Conservation (phyloP, 352 stramenopile genomes). For the Phytophthora meadii region DNA sequence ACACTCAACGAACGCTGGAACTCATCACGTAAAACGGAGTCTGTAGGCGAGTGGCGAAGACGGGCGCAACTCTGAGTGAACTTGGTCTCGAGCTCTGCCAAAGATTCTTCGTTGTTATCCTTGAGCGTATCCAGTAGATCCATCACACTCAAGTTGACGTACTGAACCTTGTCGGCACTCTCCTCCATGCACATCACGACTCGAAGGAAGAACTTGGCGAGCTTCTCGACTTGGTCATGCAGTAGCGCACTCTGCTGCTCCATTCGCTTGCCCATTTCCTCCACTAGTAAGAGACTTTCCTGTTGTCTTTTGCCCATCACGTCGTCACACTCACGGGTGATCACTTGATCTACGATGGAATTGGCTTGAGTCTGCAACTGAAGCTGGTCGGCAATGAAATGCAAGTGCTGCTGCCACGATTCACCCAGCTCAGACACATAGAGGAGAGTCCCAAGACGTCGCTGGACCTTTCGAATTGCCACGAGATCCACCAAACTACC, state of each 20-base stretch:
- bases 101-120: constrained; percentile 64
- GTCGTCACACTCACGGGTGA: constrained; percentile 58
- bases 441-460: constrained; percentile 75
- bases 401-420: constrained; percentile 59
- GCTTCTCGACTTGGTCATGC: constrained; percentile 61
- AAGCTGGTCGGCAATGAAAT: constrained; percentile 59
- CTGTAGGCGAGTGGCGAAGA: constrained; percentile 80
- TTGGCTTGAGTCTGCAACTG: constrained; percentile 72
- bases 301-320: constrained; percentile 51
- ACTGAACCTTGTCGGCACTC: constrained; percentile 59
- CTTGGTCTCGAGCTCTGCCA: constrained; percentile 50
- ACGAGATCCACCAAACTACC: constrained; percentile 60
- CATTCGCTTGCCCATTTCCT: constrained; percentile 61
- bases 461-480: constrained; percentile 83
- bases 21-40: constrained; percentile 55
- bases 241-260: constrained; percentile 63
- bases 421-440: constrained; percentile 71
- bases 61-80: constrained; percentile 58
- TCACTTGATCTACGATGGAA: constrained; percentile 67
- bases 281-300: constrained; percentile 64
- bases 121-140: constrained; percentile 81
- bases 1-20: constrained; percentile 64
- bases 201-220: constrained; percentile 70
- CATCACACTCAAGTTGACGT: constrained; percentile 73
- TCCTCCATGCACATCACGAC: constrained; percentile 66